Evolutionary conservation across 2,329 filamentous ascomycete species (phyloP), one percentile per base, ranked within the genome.

Genomic region (Sporothrix inflata): DNA sequence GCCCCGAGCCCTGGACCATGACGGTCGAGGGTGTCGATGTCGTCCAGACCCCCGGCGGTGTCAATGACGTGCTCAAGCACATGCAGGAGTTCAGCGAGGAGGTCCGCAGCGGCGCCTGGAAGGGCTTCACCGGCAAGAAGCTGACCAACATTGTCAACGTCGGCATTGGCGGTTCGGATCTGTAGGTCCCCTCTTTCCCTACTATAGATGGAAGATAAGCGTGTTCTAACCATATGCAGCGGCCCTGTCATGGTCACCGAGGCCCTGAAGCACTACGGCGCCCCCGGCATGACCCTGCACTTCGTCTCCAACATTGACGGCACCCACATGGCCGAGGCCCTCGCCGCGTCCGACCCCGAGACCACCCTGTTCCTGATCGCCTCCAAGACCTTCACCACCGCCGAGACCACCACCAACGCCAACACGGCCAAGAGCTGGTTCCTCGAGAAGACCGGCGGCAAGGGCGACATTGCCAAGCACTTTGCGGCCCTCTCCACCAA

Each of bases 281-380:
- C 94, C 81, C 89, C 90, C 74, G 91, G 92, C 83, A 89, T 94
- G 85, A 98, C 91, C 75, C 89, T 98, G 61, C 95, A 98, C 88
- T 99, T 99, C 79, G 96, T 99, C 77, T 98, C 95, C 85, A 99
- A 99, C 88, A 98, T 99, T 80, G 96, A 99, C 81, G 96, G 96
- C 77, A 99, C 96, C 71, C 96, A 99, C 86, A 94, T 98, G 81
- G 93, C 94, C 65, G 96, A 99, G 85, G 94, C 96, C 68, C 89
- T 98, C 74, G 91, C 90, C 80, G 84, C 90, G 78, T 97, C 95
- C 9, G 90, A 99, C 82, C 95, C 95, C 66, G 96, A 99, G 86
- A 98, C 95, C 65, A 98, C 96, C n/a, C 92, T 99, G 75, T 98
- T 99, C 91, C 88, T 99, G 77, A 90, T 99, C 78, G 96, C 96